A percentile compares a stretch with the other conserved stretches of the same genome.
Evolutionary conservation across 805 yeast genomes (phyloP).

Genomic region (Scheffersomyces ergatensis): DNA sequence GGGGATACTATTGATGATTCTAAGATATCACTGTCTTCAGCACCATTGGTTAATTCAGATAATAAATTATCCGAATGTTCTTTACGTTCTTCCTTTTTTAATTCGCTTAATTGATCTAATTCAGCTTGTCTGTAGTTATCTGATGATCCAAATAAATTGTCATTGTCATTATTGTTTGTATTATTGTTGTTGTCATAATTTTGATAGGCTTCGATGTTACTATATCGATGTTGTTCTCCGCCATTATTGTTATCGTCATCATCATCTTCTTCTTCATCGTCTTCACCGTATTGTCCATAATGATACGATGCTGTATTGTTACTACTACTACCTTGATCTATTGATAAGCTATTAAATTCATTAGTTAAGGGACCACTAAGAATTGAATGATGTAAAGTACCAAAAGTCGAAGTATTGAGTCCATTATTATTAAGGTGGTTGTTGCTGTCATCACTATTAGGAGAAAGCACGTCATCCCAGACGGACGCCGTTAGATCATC

Average conservation of each 20-base stretch:
- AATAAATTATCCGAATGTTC: conserved; percentile 32
- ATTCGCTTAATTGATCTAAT: conserved; percentile 23
- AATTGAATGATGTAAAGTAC: too few species aligned
- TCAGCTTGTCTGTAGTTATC: conserved; percentile 6
- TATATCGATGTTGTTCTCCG: not conserved
- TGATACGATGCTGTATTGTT: not conserved
- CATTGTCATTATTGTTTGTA: not conserved
- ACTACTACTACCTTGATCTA: not conserved
- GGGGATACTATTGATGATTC: conserved; percentile 29
- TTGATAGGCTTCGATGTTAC: too few species aligned
- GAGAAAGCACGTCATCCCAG: conserved; percentile 59
- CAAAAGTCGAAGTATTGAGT: too few species aligned
- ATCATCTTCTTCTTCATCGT: conserved; percentile 12
- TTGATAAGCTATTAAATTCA: too few species aligned
- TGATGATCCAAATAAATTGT: not conserved
- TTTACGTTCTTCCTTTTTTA: conserved; percentile 33
- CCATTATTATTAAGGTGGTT: too few species aligned
- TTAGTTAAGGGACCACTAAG: too few species aligned
- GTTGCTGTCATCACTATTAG: conserved; percentile 20
- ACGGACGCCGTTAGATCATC: conserved; percentile 54
- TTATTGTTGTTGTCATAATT: not conserved
- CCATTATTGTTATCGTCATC: conserved; percentile 7
- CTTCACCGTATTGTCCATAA: conserved; percentile 5
- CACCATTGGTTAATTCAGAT: conserved; percentile 41
- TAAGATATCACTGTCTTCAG: conserved; percentile 22